Base-by-base conservation (phyloP, 2,329 filamentous ascomycete genomes). In the Fusarium anguioides region DNA sequence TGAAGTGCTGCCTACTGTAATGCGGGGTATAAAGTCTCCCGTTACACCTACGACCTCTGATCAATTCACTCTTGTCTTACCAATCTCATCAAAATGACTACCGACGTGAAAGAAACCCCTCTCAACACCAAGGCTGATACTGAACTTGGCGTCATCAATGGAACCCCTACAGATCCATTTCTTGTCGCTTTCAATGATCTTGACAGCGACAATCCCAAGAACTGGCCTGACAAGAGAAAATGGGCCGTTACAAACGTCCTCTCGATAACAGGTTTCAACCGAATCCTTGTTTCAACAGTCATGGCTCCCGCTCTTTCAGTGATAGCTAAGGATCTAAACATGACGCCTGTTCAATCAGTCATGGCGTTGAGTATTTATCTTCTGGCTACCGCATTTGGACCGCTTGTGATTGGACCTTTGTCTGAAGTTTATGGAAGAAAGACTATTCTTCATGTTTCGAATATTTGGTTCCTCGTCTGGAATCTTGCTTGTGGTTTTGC, bases 201-300 rank as follows among this genome's bases (percentile, higher is more conserved):
- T 1, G 79, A 81, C 44, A 60, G 70, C 3, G 76, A 77, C 0
- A 79, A 82, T 26, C 81, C 80, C 2, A 72, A 75, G 26, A 71
- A 81, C 51, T 83, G 80, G 81, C 71, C 77, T 0, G 70, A 55
- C 1, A 60, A 74, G 3, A 75, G 73, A 4, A 86, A 85, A 71
- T 86, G 83, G 84, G 76, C 77, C 1, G 81, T 82, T 2, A 86
- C 83, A 5, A 72, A 81, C 45, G 78, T 84, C 5, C 76, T 85
- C 2, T 84, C 83, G 0, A 79, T 80, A 4, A 82, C 81, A 0
- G 83, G 82, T 9, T 84, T 86, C 66, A 83, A 83, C 41, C 81
- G 81, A 11, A 84, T 85, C 58, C 78, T 86, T 64, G 81, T 84
- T 0, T 83, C 82, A 5, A 83, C 83, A 1, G 84, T 86, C 70